These are phyloP conservation scores for Ramaria sp. DNA, from an alignment of 768 basidiomycete genomes.

Conservation along the genomic window DNA sequence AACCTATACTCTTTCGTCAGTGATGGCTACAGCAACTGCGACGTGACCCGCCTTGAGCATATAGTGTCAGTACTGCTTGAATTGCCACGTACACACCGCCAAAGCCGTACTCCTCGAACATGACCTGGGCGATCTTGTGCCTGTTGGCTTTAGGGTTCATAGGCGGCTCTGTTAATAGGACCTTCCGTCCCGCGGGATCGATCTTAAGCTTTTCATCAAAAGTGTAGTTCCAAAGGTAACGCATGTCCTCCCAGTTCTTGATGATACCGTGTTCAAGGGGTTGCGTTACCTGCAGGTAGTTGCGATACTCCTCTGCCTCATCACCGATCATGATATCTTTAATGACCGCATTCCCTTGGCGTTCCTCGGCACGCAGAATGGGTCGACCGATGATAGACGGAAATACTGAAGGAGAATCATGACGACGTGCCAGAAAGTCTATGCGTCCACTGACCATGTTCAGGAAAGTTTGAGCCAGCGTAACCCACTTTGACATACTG, in stretches of 20 bases:
- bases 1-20: slow-evolving; percentile 39
- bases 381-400: slow-evolving; percentile 95
- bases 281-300: slow-evolving; percentile 92
- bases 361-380: slow-evolving; percentile 95
- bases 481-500: slow-evolving; percentile 59
- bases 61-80: slow-evolving; percentile 95
- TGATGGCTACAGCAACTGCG: not conserved
- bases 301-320: slow-evolving; percentile 88
- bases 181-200: slow-evolving; percentile 77
- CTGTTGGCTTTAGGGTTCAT: slow-evolving; percentile 97
- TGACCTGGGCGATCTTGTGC: slow-evolving; percentile 91
- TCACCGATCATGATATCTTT: slow-evolving; percentile 99
- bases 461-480: slow-evolving; percentile 56
- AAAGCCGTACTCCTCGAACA: slow-evolving; percentile 99
- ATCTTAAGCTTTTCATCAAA: slow-evolving; percentile 92
- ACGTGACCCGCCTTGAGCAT: slow-evolving; percentile 79
- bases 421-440: not conserved
- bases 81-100: slow-evolving; percentile 95
- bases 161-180: slow-evolving; percentile 93
- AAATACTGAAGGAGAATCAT: slow-evolving; percentile 51
- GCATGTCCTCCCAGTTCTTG: slow-evolving; percentile 99
- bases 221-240: slow-evolving; percentile 95
- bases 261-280: slow-evolving; percentile 99
- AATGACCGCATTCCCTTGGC: slow-evolving; percentile 76
- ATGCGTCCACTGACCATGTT: slow-evolving; percentile 31